Percentiles rank a stretch among this genome's conserved stretches.
These are phyloP conservation scores for Kickxella alabastrina DNA, from an alignment of 192 early-diverging fungal genomes.

Conservation along the genomic window DNA sequence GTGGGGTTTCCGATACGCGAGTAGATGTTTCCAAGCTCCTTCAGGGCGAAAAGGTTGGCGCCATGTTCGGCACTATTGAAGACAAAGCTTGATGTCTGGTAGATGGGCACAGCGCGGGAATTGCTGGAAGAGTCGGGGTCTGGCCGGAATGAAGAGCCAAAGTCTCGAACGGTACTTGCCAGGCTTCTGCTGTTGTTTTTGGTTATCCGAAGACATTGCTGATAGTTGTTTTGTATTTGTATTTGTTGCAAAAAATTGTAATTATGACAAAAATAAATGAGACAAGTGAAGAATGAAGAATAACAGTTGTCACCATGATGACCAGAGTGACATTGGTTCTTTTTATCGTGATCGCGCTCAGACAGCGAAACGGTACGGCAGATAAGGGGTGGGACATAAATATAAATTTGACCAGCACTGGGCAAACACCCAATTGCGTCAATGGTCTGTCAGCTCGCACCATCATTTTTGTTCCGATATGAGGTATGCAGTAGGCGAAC, in stretches of 20 bases:
- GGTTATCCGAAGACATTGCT: neutral
- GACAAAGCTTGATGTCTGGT: slow-evolving; percentile 79
- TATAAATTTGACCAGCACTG: no score
- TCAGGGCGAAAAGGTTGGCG: slow-evolving; percentile 75
- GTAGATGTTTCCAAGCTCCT: slow-evolving; percentile 80
- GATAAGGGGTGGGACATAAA: no score
- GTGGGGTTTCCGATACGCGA: slow-evolving; percentile 83
- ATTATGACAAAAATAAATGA: no score
- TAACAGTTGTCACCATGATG: no score
- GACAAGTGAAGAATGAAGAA: no score
- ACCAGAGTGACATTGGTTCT: no score
- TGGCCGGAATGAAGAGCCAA: slow-evolving; percentile 91
- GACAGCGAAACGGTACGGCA: no score
- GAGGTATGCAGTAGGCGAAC: no score
- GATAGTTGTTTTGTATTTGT: neutral
- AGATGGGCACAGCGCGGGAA: slow-evolving; percentile 86
- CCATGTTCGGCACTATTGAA: slow-evolving; percentile 81
- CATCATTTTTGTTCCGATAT: no score
- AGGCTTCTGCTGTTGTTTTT: neutral
- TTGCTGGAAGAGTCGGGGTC: slow-evolving; percentile 62
- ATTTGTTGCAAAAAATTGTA: neutral
- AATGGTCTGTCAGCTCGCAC: no score
- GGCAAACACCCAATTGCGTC: no score
- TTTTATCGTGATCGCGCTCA: no score
- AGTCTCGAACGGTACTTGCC: slow-evolving; percentile 71